Evolutionary conservation across 2,329 filamentous ascomycete genomes (phyloP).

Genomic region (Microdochium nivale): DNA sequence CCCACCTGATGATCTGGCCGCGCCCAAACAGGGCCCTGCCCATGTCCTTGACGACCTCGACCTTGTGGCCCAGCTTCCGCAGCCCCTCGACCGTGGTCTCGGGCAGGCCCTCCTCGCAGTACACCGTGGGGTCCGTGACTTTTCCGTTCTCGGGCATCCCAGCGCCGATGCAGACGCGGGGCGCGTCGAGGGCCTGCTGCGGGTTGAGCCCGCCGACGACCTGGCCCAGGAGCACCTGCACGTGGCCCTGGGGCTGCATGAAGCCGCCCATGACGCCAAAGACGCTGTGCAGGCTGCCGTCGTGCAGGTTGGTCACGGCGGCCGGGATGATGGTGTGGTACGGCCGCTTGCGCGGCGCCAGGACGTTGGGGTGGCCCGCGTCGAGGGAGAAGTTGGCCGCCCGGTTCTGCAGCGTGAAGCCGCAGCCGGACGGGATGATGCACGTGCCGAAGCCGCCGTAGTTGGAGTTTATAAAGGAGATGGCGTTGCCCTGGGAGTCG

Average conservation of each 20-base stretch:
- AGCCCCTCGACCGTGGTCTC: constrained; percentile 60
- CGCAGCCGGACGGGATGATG: constrained; percentile 78
- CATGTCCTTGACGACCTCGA: constrained; percentile 59
- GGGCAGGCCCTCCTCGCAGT: constrained; percentile 74
- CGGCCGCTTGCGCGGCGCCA: constrained; percentile 76
- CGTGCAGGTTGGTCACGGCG: constrained; percentile 69
- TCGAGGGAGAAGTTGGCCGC: constrained; percentile 77
- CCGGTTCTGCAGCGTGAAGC: constrained; percentile 91
- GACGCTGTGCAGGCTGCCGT: constrained; percentile 70
- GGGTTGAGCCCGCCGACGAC: constrained; percentile 72
- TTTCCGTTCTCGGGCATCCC: constrained; percentile 55
- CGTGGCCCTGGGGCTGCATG: constrained; percentile 96
- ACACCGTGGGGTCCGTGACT: constrained; percentile 56
- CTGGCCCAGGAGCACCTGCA: constrained; percentile 88
- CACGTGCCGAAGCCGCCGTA: constrained; percentile 81
- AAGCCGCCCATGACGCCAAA: constrained; percentile 98
- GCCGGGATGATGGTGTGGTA: constrained; percentile 98
- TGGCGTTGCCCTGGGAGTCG: constrained; percentile 76
- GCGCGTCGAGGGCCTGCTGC: constrained; percentile 83
- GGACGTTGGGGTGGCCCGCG: constrained; percentile 64
- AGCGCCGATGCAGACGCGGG: constrained; percentile 79
- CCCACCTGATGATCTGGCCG: constrained; percentile 76
- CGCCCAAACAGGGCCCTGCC: constrained; percentile 67
- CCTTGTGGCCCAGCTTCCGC: constrained; percentile 61
- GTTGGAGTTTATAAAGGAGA: constrained; percentile 95